Base-by-base conservation (phyloP, 2,329 filamentous ascomycete genomes). In the Catunica adiposa region DNA sequence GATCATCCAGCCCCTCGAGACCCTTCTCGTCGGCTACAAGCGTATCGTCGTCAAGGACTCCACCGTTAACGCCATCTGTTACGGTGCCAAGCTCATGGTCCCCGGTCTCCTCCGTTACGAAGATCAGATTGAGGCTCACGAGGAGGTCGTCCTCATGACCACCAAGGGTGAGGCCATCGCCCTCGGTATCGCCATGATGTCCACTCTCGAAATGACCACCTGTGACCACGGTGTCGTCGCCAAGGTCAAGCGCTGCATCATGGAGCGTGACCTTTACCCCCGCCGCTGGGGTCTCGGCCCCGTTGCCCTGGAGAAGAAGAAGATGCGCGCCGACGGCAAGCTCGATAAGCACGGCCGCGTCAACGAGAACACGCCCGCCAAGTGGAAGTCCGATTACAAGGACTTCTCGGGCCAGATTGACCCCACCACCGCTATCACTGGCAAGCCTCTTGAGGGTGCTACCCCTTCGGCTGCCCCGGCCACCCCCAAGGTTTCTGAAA, bases 161-260 rank as follows among this genome's bases (percentile, higher is more conserved):
- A 97, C 92, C 66, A 98, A 98, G 79, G 92, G 92, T 65, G 92
- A 98, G 74, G 92, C 92, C 47, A 96, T 98, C 66, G 92, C 92
- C 58, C 80, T 98, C 60, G 92, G 86, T 64, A 94, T 96, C 65
- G 89, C 92, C 17, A 87, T 94, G 70, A 98, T 98, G 92, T 95
- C 89, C 40, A 94, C 89, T 2, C 89, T 96, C 51, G 92, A 97
- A 73, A 86, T 98, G 71, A 88, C 88, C 29, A 90, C 89, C 34
- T 97, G 92, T 71, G 89, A 97, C 67, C 92, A 98, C 71, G 92
- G 92, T 64, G 89, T 96, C 58, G 90, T 97, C 58, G 92, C 92
- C 64, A 97, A 96, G 78, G 88, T 98, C 68, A 98, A 98, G 83
- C 84, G 92, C 65, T 95, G 89, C 71, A 98, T 98, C 71, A 98